Conservation (phyloP, 305 asterid species). For the Rubia balearica region DNA sequence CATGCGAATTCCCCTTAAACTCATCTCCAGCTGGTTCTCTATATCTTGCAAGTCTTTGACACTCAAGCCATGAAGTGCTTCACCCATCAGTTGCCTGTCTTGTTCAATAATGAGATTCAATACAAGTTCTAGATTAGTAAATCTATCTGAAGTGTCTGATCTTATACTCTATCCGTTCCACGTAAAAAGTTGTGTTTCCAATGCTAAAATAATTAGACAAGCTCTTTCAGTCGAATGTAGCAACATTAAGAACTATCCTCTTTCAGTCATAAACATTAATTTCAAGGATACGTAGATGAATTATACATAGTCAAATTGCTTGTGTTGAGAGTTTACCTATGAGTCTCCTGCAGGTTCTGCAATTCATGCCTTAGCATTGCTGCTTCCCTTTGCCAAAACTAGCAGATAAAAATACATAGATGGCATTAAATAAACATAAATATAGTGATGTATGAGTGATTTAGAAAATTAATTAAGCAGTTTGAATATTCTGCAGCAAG, state of each 20-base stretch:
- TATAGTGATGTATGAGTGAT: background rate
- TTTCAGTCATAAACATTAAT: too few relatives aligned
- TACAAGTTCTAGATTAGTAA: background rate
- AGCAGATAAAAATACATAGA: conserved; percentile 17
- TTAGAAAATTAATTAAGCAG: too few relatives aligned
- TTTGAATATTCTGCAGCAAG: too few relatives aligned
- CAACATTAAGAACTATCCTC: too few relatives aligned
- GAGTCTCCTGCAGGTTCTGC: conserved; percentile 56
- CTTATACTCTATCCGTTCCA: background rate
- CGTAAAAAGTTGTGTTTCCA: background rate
- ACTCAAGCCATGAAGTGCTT: conserved; percentile 54
- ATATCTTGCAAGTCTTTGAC: conserved; percentile 46
- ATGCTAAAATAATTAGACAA: too few relatives aligned
- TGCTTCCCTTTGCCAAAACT: conserved; percentile 90
- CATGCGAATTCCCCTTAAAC: conserved; percentile 45
- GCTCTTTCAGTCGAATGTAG: too few relatives aligned
- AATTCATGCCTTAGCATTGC: conserved; percentile 60
- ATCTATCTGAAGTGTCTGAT: too few relatives aligned
- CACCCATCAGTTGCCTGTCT: conserved; percentile 66
- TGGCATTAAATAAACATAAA: conserved; percentile 2
- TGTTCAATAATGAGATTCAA: background rate
- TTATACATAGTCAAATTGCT: too few relatives aligned
- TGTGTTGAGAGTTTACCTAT: conserved; percentile 35
- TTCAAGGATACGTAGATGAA: background rate
- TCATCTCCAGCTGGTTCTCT: conserved; percentile 57